A percentile compares a stretch with the other conserved stretches of the same genome.
Evolutionary conservation across 371 early-diverging fungal species (phyloP).

Genomic region (Mortierella sp.): DNA sequence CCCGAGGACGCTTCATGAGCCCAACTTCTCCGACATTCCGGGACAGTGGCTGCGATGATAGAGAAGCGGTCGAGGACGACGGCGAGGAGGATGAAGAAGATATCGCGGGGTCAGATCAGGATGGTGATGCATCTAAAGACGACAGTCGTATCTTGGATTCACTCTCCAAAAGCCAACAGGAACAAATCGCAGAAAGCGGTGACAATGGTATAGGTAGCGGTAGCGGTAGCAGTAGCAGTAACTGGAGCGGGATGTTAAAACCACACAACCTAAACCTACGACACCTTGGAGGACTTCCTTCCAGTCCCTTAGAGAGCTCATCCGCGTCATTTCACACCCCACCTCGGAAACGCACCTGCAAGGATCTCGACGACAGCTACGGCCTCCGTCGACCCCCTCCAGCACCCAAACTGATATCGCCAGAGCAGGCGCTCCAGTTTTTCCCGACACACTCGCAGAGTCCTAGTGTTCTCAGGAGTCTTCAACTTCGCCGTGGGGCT

Average conservation of each 20-base stretch:
- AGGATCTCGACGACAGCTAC: not conserved
- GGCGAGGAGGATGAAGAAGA: not conserved
- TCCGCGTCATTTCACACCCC: conserved; percentile 13
- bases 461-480: not conserved
- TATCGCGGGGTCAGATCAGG: not conserved
- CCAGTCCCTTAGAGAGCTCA: not conserved
- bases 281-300: not conserved
- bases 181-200: not conserved
- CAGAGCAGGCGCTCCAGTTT: not conserved
- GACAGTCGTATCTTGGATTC: not conserved
- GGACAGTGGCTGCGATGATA: conserved; percentile 3
- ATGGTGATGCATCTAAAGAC: not conserved
- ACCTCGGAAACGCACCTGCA: conserved; percentile 9
- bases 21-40: not conserved
- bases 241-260: not conserved
- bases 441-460: not conserved
- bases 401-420: conserved; percentile 2
- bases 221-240: not conserved
- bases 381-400: conserved; percentile 15
- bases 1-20: not conserved
- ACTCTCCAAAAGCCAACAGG: not conserved
- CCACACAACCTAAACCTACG: not conserved
- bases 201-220: not conserved
- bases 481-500: not conserved
- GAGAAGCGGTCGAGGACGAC: not conserved